Evolutionary conservation across 139 green algal genomes (phyloP).

Genomic region (Tetradesmus obliquus): DNA sequence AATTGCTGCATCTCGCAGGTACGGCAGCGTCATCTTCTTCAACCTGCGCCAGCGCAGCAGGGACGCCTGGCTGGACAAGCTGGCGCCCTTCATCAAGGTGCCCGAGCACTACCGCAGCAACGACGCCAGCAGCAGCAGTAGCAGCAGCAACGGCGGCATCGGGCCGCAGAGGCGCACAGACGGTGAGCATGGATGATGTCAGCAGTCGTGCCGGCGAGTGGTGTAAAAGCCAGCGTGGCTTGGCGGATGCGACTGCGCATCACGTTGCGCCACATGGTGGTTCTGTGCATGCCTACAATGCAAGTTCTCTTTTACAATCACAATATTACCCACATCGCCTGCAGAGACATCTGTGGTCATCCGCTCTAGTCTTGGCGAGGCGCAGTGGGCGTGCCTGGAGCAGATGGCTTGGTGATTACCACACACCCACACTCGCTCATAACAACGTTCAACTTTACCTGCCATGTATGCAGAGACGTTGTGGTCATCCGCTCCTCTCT

Average conservation of each 20-base stretch:
- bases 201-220: background rate
- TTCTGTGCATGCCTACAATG: too few relatives aligned
- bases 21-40: conserved; percentile 42
- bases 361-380: too few relatives aligned
- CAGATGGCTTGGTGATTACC: too few relatives aligned
- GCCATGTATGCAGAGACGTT: conserved; percentile 22
- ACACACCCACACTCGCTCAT: too few relatives aligned
- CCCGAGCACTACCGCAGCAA: background rate
- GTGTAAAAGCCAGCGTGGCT: too few relatives aligned
- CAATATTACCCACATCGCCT: too few relatives aligned
- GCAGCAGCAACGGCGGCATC: background rate
- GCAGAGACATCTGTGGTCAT: too few relatives aligned
- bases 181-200: background rate
- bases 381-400: too few relatives aligned
- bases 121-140: background rate
- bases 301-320: too few relatives aligned
- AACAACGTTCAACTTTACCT: too few relatives aligned
- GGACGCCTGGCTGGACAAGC: background rate
- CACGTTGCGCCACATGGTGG: too few relatives aligned
- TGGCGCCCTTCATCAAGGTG: conserved; percentile 12
- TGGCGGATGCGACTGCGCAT: too few relatives aligned
- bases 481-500: conserved; percentile 10
- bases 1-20: background rate
- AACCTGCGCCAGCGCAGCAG: conserved; percentile 1
- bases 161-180: background rate